These are phyloP conservation scores for Yamadazyma trypodendri DNA, from an alignment of 1,139 yeast species.

Conservation along the genomic window DNA sequence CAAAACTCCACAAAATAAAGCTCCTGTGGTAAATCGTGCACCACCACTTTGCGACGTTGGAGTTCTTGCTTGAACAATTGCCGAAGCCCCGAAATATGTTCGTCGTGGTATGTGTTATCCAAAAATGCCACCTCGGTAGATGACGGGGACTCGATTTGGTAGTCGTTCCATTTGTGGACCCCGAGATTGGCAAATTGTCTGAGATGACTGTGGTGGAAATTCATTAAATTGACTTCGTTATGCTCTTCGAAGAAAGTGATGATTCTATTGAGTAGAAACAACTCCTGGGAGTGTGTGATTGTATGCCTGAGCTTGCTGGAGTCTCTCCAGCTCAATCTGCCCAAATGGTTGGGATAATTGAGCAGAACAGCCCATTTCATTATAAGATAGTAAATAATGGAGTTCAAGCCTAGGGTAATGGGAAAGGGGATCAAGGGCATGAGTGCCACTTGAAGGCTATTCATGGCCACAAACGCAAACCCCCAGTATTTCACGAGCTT, in stretches of 20 bases:
- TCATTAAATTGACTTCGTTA: constrained; percentile 37
- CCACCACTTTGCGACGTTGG: constrained; percentile 28
- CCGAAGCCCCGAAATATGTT: constrained; percentile 17
- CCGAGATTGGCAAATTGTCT: constrained; percentile 20
- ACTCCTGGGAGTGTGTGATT: constrained; percentile 27
- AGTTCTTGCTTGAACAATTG: constrained; percentile 25
- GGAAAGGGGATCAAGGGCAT: constrained; percentile 7
- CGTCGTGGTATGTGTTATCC: constrained; percentile 6
- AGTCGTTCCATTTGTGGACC: constrained; percentile 23
- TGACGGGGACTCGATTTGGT: constrained; percentile 27
- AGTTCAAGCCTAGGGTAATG: constrained; percentile 1
- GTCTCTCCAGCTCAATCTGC: constrained; percentile 36
- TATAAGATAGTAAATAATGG: constrained; percentile 1
- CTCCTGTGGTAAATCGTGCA: constrained; percentile 37
- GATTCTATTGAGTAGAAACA: constrained; percentile 29
- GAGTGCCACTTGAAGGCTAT: neutral
- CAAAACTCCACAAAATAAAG: constrained; percentile 37
- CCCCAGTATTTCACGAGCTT: neutral
- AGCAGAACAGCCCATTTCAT: constrained; percentile 11
- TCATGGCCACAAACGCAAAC: constrained; percentile 3
- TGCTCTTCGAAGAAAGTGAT: constrained; percentile 41
- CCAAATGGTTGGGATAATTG: constrained; percentile 19
- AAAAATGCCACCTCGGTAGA: constrained; percentile 1
- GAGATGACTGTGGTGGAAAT: constrained; percentile 37
- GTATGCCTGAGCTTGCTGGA: constrained; percentile 25